Evolutionary conservation across 1,284 basidiomycete genomes (phyloP).

Genomic region (Puccinia novopanici): DNA sequence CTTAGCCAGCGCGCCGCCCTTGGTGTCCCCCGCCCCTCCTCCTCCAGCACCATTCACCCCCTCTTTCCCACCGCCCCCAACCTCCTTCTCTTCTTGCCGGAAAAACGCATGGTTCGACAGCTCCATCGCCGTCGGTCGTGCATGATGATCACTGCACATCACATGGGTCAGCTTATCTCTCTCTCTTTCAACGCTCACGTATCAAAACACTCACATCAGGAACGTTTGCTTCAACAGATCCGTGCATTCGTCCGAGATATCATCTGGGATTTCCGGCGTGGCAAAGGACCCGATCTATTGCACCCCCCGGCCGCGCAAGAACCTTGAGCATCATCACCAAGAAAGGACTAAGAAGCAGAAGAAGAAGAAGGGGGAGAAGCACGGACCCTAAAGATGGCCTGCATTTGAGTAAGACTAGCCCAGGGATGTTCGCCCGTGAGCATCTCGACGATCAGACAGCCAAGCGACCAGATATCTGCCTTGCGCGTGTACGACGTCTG

Average conservation of each 20-base stretch:
- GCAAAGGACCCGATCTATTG: constrained; percentile 79
- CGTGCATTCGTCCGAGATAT: constrained; percentile 80
- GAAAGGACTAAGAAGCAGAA: neutral
- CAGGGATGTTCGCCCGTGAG: constrained; percentile 95
- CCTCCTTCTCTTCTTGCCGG: neutral
- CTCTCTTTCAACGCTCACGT: neutral
- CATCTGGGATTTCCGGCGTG: constrained; percentile 78
- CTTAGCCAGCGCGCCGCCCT: neutral
- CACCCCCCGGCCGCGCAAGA: neutral
- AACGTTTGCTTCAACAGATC: constrained; percentile 83
- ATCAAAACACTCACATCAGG: constrained; percentile 63
- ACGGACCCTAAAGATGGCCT: constrained; percentile 88
- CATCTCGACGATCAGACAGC: constrained; percentile 98
- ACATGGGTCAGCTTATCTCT: neutral
- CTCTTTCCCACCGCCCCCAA: neutral
- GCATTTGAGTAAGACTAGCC: constrained; percentile 97
- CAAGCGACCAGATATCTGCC: constrained; percentile 98
- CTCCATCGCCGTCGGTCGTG: constrained; percentile 76
- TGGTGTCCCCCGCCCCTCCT: neutral
- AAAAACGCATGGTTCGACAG: constrained; percentile 73
- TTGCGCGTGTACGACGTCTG: constrained; percentile 90
- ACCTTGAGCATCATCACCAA: neutral
- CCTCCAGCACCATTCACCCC: neutral
- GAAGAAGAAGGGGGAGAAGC: too few species aligned
- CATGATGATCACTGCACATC: constrained; percentile 67